Base-by-base conservation (phyloP, 1,284 basidiomycete genomes). In the Boletus nobilissimus region DNA sequence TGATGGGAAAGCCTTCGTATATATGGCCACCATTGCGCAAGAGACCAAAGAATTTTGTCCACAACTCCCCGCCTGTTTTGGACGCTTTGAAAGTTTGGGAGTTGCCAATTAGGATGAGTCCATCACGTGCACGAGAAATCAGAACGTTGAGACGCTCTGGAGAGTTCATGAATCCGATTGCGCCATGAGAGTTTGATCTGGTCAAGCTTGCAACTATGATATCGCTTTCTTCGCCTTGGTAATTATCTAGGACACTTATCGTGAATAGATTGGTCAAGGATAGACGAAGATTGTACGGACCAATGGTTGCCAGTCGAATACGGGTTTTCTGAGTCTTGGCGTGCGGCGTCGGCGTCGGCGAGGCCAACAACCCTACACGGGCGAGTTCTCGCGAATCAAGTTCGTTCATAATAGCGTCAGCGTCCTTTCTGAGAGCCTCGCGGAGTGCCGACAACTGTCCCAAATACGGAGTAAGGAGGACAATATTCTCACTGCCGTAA, bases 161-260 rank as follows among this genome's bases (percentile, higher is more conserved):
- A 3, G 93, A 88, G 51, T 83, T 89, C 92, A 94, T 93, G 85
- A 94, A 94, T 0, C 93, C 93, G 43, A 94, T 93, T 73, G 92
- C 89, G 72, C 88, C 83, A 2, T 84, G 75, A 0, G 85, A 16
- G 77, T 94, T 93, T 79, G 91, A 92, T 63, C 93, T 84, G 0
- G 91, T 92, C n/a, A 94, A 84, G 11, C 89, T 91, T 14, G 88
- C 87, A 60, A 94, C 86, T 36, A 94, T 91, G 72, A 94, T 91
- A 68, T 93, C 89, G 62, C 91, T 91, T 83, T 94, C 93, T 83
- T 94, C 93, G 18, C 93, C 93, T 81, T 94, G 93, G 76, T 92
- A 92, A 76, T 92, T 92, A 79, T 92, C 91, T 92, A 32, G 29
- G 13, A 63, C 74, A 36, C 8, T 22, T 10, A 38, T 36, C 26